Base-by-base conservation (phyloP, 805 yeast genomes). In the Candida tallmaniae region DNA sequence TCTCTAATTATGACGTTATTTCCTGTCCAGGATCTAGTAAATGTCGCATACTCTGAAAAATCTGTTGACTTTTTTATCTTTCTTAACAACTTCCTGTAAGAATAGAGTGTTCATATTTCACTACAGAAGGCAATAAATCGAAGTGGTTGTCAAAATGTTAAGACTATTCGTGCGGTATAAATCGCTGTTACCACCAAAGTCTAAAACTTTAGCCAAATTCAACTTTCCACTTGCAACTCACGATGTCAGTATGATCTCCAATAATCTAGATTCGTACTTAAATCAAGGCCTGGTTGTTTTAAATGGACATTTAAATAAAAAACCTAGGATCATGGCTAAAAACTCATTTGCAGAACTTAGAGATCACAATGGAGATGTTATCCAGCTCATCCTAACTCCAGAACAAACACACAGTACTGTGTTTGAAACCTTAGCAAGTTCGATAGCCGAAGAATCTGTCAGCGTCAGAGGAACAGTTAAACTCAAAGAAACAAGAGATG, bases 271-370 rank as follows among this genome's bases (percentile, higher is more conserved):
- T 3, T 8, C 27, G 0, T 41, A 35, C 19, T 40, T 46, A 21
- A 27, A 25, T 31, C 38, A 39, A 3, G 45, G 55, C 10, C 72
- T 8, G 4, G 30, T 82, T 2, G 65, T 71, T 0, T 44, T 90
- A 6, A 76, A 85, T 42, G 97, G 98, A 0, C 93, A 96, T 87
- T 72, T 90, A 12, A 78, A 86, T 48, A 66, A 73, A 15, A 79
- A 80, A 44, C 93, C 96, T 0, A 70, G 81, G 35, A 76, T 77
- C 34, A 62, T 84, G 34, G 79, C 90, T 3, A 78, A 76, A 34
- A 62, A 85, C 31, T 69, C 76, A 1, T 90, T 93, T 64, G 93
- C 83, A 2, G 75, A 73, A 18, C 58, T 90, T 10, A 68, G 97
- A 42, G 97, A 89, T 52, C 51, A 65, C 21, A 64, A 75, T 27